Evolutionary conservation across 768 basidiomycete genomes (phyloP).

Genomic region (Suillus fuscotomentosus): DNA sequence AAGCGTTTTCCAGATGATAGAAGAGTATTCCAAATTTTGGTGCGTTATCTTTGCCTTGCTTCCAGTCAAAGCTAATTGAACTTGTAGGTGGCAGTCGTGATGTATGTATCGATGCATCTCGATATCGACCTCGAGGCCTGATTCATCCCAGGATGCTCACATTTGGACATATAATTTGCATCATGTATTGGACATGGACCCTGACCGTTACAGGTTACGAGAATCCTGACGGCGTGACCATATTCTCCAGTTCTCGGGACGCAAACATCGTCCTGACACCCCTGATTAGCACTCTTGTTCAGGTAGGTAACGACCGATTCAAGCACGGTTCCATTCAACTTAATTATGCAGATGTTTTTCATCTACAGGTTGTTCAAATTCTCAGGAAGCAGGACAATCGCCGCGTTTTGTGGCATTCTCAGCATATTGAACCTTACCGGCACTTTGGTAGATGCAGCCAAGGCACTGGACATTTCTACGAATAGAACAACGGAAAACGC

Average conservation of each 20-base stretch:
- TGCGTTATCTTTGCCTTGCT: background rate
- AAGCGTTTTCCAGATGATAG: constrained; percentile 1
- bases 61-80: background rate
- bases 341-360: constrained; percentile 2
- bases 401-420: constrained; percentile 2
- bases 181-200: constrained; percentile 6
- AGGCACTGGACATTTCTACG: background rate
- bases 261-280: constrained; percentile 8
- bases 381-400: background rate
- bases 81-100: constrained; percentile 2
- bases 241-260: constrained; percentile 6
- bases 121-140: background rate
- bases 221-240: constrained; percentile 5
- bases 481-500: background rate
- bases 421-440: constrained; percentile 3
- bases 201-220: constrained; percentile 3
- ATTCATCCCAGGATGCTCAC: constrained; percentile 3
- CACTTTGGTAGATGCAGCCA: constrained; percentile 4
- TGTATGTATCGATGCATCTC: background rate
- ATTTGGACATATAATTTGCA: constrained; percentile 1
- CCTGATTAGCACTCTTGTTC: constrained; percentile 7
- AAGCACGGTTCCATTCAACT: background rate
- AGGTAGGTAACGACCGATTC: constrained; percentile 1
- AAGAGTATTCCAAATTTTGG: background rate
- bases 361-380: constrained; percentile 6